phyloP scores from a whole-genome alignment of 2,329 filamentous ascomycete species.

The Emydomyces testavorans region DNA sequence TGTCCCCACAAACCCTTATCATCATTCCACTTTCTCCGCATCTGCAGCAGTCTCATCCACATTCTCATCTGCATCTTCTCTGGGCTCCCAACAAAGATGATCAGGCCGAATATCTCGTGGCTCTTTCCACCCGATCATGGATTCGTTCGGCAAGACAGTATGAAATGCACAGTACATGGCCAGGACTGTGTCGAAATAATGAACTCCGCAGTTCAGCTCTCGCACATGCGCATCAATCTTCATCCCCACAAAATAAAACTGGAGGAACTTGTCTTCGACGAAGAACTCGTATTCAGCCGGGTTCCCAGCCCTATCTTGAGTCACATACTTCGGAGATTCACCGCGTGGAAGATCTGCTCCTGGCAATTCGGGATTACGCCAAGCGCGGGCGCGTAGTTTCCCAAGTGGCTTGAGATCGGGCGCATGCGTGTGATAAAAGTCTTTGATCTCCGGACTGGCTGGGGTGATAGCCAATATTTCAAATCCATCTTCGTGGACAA shows the following conservation, averaged over 20 bases:
- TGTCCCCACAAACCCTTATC: neutral
- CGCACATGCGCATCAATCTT: slow-evolving; percentile 48
- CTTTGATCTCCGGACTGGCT: slow-evolving; percentile 35
- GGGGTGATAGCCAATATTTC: slow-evolving; percentile 47
- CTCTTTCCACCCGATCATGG: slow-evolving; percentile 56
- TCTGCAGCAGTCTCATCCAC: slow-evolving; percentile 3
- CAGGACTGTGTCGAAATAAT: slow-evolving; percentile 51
- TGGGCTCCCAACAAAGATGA: slow-evolving; percentile 14
- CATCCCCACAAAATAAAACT: slow-evolving; percentile 52
- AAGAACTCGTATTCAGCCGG: slow-evolving; percentile 45
- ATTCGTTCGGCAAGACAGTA: slow-evolving; percentile 53
- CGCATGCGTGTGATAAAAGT: slow-evolving; percentile 39
- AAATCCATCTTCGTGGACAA: slow-evolving; percentile 46
- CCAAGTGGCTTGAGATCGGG: slow-evolving; percentile 42
- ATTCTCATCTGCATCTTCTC: slow-evolving; percentile 9
- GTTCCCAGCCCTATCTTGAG: slow-evolving; percentile 23
- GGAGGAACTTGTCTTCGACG: slow-evolving; percentile 52
- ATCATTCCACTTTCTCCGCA: neutral
- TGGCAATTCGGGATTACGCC: slow-evolving; percentile 35
- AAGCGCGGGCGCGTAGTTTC: slow-evolving; percentile 42
- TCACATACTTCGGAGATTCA: slow-evolving; percentile 20
- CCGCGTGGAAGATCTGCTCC: slow-evolving; percentile 29
- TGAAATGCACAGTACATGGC: slow-evolving; percentile 52
- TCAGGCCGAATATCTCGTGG: slow-evolving; percentile 31
- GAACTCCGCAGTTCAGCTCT: slow-evolving; percentile 48